Percentiles rank a stretch among this genome's conserved stretches.
phyloP scores from a whole-genome alignment of 768 basidiomycete species.

The Psilocybe cubensis region DNA sequence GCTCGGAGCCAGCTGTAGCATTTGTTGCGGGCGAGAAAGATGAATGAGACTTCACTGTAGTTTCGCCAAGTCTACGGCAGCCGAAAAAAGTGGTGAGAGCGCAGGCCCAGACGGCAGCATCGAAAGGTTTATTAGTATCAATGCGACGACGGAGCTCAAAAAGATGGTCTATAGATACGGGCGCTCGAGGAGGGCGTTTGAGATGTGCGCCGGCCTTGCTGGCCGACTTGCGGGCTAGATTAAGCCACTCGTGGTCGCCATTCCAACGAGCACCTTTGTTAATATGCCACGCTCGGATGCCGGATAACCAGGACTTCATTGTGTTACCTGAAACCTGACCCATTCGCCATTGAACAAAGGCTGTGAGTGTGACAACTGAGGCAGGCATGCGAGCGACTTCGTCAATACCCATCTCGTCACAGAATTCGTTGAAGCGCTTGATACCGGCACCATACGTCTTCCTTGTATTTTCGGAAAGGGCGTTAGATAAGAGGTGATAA shows the following conservation, averaged over 20 bases:
- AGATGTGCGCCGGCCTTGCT: slow-evolving; percentile 23
- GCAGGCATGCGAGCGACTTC: slow-evolving; percentile 37
- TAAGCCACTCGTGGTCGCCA: slow-evolving; percentile 30
- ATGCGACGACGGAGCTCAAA: slow-evolving; percentile 22
- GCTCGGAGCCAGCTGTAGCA: neutral
- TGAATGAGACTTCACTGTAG: slow-evolving; percentile 12
- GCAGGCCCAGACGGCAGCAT: slow-evolving; percentile 39
- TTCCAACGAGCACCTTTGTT: slow-evolving; percentile 37
- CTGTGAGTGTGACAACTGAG: slow-evolving; percentile 27
- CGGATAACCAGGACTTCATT: slow-evolving; percentile 36
- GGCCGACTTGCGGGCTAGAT: slow-evolving; percentile 16
- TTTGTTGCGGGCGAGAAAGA: neutral
- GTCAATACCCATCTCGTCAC: slow-evolving; percentile 29
- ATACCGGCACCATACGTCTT: slow-evolving; percentile 38
- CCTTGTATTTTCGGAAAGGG: slow-evolving; percentile 24
- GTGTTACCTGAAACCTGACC: slow-evolving; percentile 23
- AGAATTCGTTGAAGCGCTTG: slow-evolving; percentile 39
- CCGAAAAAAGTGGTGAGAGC: slow-evolving; percentile 40
- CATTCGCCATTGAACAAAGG: slow-evolving; percentile 21
- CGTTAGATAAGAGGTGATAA: neutral
- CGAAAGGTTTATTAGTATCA: slow-evolving; percentile 24
- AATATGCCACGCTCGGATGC: slow-evolving; percentile 40
- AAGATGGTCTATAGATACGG: slow-evolving; percentile 39
- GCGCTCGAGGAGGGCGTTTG: slow-evolving; percentile 25
- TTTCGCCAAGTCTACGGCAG: slow-evolving; percentile 32